phyloP scores from a whole-genome alignment of 2,329 filamentous ascomycete genomes.

The Pestalotiopsis sp. region DNA sequence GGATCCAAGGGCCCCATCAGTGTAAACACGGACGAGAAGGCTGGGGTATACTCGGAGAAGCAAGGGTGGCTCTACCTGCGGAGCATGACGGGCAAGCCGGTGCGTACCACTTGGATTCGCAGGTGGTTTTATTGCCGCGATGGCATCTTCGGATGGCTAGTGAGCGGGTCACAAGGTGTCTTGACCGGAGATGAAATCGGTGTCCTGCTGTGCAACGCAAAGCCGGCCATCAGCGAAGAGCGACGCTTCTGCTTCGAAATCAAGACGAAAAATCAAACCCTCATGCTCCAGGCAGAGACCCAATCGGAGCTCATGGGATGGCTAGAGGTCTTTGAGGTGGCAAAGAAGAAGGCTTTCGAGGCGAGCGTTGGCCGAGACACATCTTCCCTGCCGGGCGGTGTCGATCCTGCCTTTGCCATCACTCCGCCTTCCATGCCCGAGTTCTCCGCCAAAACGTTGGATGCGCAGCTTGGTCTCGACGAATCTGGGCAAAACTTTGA shows the following conservation, averaged over 20 bases:
- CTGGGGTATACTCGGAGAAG: slow-evolving; percentile 69
- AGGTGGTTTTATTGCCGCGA: slow-evolving; percentile 96
- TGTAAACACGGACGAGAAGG: slow-evolving; percentile 56
- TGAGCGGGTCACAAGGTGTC: slow-evolving; percentile 83
- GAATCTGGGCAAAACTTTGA: slow-evolving; percentile 47
- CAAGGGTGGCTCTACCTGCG: slow-evolving; percentile 93
- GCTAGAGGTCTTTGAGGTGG: slow-evolving; percentile 90
- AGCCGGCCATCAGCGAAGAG: slow-evolving; percentile 89
- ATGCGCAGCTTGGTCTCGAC: slow-evolving; percentile 57
- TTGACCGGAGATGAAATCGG: slow-evolving; percentile 96
- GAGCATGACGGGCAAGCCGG: slow-evolving; percentile 82
- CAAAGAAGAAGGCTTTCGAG: slow-evolving; percentile 90
- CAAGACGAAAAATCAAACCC: slow-evolving; percentile 92
- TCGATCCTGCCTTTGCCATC: slow-evolving; percentile 86
- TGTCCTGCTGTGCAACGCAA: slow-evolving; percentile 89
- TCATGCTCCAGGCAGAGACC: slow-evolving; percentile 90
- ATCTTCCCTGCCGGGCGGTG: slow-evolving; percentile 47
- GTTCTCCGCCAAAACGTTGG: slow-evolving; percentile 79
- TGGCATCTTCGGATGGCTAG: slow-evolving; percentile 93
- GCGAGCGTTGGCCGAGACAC: slow-evolving; percentile 60
- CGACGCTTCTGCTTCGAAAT: slow-evolving; percentile 97
- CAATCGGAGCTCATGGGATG: slow-evolving; percentile 92
- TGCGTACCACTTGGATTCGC: slow-evolving; percentile 84
- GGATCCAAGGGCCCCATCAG: slow-evolving; percentile 70
- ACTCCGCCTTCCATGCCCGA: slow-evolving; percentile 86